A percentile compares a stretch with the other conserved stretches of the same genome.
Evolutionary conservation across 306 rosid genomes (phyloP).

Genomic region (Amphicarpaea edgeworthii): DNA sequence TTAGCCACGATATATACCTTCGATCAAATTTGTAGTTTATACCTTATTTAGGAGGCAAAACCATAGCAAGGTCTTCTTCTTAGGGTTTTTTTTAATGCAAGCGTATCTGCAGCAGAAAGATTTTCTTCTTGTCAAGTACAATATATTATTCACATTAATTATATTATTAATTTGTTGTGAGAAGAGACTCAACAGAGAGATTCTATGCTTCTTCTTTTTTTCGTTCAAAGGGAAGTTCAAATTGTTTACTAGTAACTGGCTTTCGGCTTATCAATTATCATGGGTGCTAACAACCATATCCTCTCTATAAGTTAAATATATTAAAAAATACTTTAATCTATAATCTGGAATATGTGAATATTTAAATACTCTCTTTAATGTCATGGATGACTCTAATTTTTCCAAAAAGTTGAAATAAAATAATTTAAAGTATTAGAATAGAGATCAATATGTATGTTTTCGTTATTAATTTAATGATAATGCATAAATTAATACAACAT

Average conservation of each 20-base stretch:
- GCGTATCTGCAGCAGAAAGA: slow-evolving; percentile 58
- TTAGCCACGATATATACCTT: slow-evolving; percentile 17
- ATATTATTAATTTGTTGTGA: background rate
- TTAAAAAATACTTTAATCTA: slow-evolving; percentile 1
- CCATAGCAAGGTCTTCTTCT: slow-evolving; percentile 30
- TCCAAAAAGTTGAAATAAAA: background rate
- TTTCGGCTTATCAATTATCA: slow-evolving; percentile 62
- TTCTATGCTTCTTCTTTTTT: slow-evolving; percentile 16
- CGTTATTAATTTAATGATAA: background rate
- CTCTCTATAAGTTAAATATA: slow-evolving; percentile 43
- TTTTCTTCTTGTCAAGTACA: slow-evolving; percentile 50
- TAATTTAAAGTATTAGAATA: background rate
- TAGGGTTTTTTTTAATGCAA: slow-evolving; percentile 12
- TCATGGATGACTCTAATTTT: slow-evolving; percentile 54
- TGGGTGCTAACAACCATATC: slow-evolving; percentile 61
- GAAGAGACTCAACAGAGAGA: slow-evolving; percentile 53
- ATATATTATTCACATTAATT: slow-evolving; percentile 30
- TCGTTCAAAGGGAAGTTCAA: slow-evolving; percentile 26
- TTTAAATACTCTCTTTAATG: slow-evolving; percentile 47
- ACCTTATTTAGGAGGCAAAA: slow-evolving; percentile 47
- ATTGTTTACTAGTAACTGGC: slow-evolving; percentile 40
- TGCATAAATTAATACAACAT: slow-evolving; percentile 46
- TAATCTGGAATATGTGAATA: slow-evolving; percentile 42
- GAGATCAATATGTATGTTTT: slow-evolving; percentile 14
- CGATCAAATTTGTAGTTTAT: slow-evolving; percentile 30